These are phyloP conservation scores for Populus tomentosa DNA, from an alignment of 441 rosid genomes.

Conservation along the genomic window DNA sequence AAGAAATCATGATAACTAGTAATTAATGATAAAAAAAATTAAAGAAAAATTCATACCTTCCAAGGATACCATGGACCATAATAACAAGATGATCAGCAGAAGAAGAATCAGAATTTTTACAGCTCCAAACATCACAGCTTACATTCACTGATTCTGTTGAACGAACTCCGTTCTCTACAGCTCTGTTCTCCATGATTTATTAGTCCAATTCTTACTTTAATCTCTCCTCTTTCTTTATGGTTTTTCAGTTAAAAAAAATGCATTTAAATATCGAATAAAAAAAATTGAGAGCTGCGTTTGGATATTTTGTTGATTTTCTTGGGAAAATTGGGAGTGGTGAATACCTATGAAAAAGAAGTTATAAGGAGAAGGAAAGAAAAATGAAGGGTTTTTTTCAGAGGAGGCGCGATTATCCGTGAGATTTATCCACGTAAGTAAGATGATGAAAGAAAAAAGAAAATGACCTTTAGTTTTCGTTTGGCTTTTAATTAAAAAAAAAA, in stretches of 20 bases:
- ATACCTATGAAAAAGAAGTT: no score
- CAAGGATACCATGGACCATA: conserved; percentile 95
- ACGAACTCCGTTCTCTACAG: conserved; percentile 46
- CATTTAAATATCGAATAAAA: conserved; percentile 13
- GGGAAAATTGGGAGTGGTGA: not conserved
- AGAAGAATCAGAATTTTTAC: conserved; percentile 55
- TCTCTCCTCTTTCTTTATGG: not conserved
- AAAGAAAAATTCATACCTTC: conserved; percentile 44
- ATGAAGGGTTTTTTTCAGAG: not conserved
- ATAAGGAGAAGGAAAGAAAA: no score
- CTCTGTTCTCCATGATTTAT: conserved; percentile 4
- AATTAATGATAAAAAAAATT: not conserved
- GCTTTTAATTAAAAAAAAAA: no score
- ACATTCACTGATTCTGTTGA: conserved; percentile 61
- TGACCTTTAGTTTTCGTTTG: no score
- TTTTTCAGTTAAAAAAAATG: conserved; percentile 2
- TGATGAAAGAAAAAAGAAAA: no score
- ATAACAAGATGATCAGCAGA: conserved; percentile 91
- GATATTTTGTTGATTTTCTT: not conserved
- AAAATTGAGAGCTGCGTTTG: not conserved
- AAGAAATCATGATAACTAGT: not conserved
- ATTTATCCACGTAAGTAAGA: no score
- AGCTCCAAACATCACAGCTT: conserved; percentile 71
- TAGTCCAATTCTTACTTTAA: not conserved
- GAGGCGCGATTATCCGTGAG: no score